Conservation (phyloP, 1,284 basidiomycete species). For the Microbotryum scabiosae region DNA sequence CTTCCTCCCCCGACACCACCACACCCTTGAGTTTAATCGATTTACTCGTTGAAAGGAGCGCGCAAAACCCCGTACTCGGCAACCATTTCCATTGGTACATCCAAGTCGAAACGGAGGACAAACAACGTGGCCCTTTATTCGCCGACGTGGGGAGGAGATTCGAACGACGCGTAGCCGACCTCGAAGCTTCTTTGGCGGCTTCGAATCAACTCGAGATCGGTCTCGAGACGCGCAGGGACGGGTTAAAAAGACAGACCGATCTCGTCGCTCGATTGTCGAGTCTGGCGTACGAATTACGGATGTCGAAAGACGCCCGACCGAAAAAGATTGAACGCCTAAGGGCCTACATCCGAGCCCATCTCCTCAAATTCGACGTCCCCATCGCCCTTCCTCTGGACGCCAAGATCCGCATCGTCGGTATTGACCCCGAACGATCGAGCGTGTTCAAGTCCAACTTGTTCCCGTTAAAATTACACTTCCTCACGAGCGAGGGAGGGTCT, state of each 20-base stretch:
- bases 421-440: slow-evolving; percentile 81
- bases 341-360: slow-evolving; percentile 67
- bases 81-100: slow-evolving; percentile 97
- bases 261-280: slow-evolving; percentile 74
- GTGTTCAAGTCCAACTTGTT: slow-evolving; percentile 97
- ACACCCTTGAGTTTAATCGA: slow-evolving; percentile 53
- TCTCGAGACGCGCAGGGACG: slow-evolving; percentile 49
- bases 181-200: neutral
- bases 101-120: slow-evolving; percentile 82
- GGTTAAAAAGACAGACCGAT: slow-evolving; percentile 74
- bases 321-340: slow-evolving; percentile 96
- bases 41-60: slow-evolving; percentile 79
- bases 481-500: slow-evolving; percentile 53
- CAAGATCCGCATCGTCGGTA: slow-evolving; percentile 66
- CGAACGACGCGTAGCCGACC: slow-evolving; percentile 71
- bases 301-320: slow-evolving; percentile 82
- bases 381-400: slow-evolving; percentile 86
- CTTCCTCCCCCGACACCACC: slow-evolving; percentile 53
- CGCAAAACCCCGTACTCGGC: slow-evolving; percentile 71
- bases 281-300: slow-evolving; percentile 74
- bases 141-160: slow-evolving; percentile 79
- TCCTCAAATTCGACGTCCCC: slow-evolving; percentile 59
- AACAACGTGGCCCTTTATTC: slow-evolving; percentile 81
- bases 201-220: slow-evolving; percentile 13
- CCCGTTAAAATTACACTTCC: slow-evolving; percentile 83